A percentile compares a stretch with the other conserved stretches of the same genome.
These are phyloP conservation scores for Podila horticola DNA, from an alignment of 192 early-diverging fungal genomes.

Conservation along the genomic window DNA sequence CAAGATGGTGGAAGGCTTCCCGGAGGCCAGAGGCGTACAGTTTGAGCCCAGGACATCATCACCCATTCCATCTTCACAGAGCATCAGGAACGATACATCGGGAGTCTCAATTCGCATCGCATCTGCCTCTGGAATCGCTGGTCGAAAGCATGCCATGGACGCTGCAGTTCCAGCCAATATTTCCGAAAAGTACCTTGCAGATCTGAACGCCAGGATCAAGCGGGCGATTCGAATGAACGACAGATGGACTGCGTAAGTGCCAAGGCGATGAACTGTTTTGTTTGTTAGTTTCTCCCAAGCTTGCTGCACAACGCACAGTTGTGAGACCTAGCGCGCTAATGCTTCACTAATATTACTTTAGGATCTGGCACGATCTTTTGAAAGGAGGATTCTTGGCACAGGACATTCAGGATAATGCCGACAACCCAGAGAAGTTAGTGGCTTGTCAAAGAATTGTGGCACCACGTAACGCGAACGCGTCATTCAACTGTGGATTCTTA, in stretches of 20 bases:
- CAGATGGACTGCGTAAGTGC: constrained; percentile 76
- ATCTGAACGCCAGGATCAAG: constrained; percentile 78
- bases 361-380: constrained; percentile 79
- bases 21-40: constrained; percentile 41
- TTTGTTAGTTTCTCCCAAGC: background rate
- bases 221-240: constrained; percentile 73
- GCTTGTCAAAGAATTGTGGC: background rate
- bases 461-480: background rate
- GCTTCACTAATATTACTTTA: constrained; percentile 22
- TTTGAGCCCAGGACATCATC: constrained; percentile 42
- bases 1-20: constrained; percentile 67
- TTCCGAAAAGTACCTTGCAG: constrained; percentile 71
- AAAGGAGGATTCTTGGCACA: constrained; percentile 83
- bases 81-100: background rate
- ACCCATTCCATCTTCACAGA: constrained; percentile 17
- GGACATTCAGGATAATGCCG: constrained; percentile 80
- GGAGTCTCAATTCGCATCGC: background rate
- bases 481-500: background rate
- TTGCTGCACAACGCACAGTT: background rate
- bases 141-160: constrained; percentile 27
- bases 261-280: background rate
- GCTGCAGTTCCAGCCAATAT: constrained; percentile 41
- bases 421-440: constrained; percentile 69
- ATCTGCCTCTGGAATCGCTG: background rate
- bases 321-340: background rate